phyloP scores from a whole-genome alignment of 2,329 filamentous ascomycete genomes.

The Diaporthe sp. region DNA sequence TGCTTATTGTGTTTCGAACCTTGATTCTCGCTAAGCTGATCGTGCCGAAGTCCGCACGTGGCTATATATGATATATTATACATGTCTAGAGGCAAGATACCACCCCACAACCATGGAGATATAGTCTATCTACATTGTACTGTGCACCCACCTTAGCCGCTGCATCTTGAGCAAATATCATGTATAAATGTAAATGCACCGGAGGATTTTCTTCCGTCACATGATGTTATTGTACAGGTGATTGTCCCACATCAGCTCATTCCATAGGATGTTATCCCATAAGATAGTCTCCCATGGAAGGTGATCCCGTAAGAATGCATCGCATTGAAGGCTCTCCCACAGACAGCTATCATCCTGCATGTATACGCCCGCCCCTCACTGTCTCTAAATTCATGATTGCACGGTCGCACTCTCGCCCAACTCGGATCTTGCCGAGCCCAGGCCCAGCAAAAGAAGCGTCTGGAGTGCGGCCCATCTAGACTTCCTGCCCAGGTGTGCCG shows the following conservation, averaged over 20 bases:
- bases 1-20: not conserved
- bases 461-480: not conserved
- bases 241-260: not conserved
- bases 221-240: not conserved
- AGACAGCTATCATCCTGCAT: not conserved
- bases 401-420: not conserved
- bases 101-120: not conserved
- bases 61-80: not conserved
- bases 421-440: slow-evolving; percentile 23
- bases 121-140: no score
- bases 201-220: not conserved
- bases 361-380: slow-evolving; percentile 5
- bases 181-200: not conserved
- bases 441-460: not conserved
- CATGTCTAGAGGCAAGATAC: not conserved
- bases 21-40: slow-evolving; percentile 8
- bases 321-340: not conserved
- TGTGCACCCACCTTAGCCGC: not conserved
- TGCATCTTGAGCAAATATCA: not conserved
- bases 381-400: not conserved
- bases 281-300: not conserved
- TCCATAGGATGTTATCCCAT: not conserved
- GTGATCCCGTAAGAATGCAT: not conserved
- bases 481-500: no score
- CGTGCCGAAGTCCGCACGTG: slow-evolving; percentile 12